Evolutionary conservation across 2,329 filamentous ascomycete genomes (phyloP), one percentile per base, ranked within the genome.

Genomic region (Alternaria infectoria): DNA sequence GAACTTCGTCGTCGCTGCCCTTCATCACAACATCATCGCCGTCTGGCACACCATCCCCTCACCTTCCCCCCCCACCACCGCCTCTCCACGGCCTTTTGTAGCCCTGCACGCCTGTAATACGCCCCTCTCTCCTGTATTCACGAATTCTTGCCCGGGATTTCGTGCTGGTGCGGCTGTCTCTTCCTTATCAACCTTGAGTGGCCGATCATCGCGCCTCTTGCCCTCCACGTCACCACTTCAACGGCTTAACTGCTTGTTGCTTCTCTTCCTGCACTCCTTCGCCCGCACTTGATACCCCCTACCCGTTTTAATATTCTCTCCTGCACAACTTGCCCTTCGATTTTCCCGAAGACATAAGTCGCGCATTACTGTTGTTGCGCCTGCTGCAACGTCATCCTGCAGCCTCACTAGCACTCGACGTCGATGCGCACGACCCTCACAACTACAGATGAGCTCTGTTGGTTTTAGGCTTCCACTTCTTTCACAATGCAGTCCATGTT

Each of bases 401-500:
- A 64, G 71, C 72, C 62, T 69, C 56, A 64, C 65, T 67, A 71
- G 67, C 67, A 59, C 55, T 68, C 70, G 63, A 69, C 62, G 66
- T 73, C 57, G 65, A 77, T 78, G 77, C 77, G 66, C 76, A 66
- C 62, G 68, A 68, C 70, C 58, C 61, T 70, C 66, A 69, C 76
- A 64, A 71, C 76, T 68, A 77, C 78, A 79, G 78, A 81, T 81
- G 79, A 76, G 58, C 75, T 69, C 71, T 77, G 74, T 72, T 71
- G 74, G 69, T 65, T 71, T 70, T 75, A 77, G 71, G 66, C 74
- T 79, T 78, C 72, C 71, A 71, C 73, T 68, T 68, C 72, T 67
- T 65, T 69, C 76, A 78, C 73, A 72, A 85, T 85, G 83, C 82
- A 84, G 75, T 83, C 81, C 76, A 83, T 84, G 72, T 85, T 85